Base-by-base conservation (phyloP, 805 yeast genomes). In the Monosporozyma yasuniensis region DNA sequence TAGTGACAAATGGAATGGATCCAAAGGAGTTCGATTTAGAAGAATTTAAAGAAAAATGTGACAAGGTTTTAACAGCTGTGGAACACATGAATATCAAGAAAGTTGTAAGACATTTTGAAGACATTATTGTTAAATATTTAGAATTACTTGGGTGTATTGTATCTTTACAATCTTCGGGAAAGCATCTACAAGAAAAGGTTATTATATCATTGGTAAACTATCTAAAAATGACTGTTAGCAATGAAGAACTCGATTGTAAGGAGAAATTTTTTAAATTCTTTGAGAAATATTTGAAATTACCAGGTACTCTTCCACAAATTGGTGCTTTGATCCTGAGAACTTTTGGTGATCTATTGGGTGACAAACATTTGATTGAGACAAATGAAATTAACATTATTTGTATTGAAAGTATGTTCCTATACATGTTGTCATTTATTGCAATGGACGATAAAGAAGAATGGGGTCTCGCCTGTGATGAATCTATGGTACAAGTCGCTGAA, bases 181-280 rank as follows among this genome's bases (percentile, higher is more conserved):
- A 0, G 49, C 52, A n/a, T 60, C 76, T 42, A 60, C 63, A 47
- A 7, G 50, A 56, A 2, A 62, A 74, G 6, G 60, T 70, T 12
- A 83, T 83, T 62, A 78, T 77, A 54, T 74, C 85, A 2, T 70
- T 80, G 34, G 77, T 83, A 42, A 82, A 80, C 54, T 66, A 81
- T 48, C 63, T 84, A 32, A 87, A 83, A 63, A 72, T 79, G 46
- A 73, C 82, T 16, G 69, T 83, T 56, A 87, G 84, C 41, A 14
- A 32, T 22, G 12, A 39, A 2, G 76, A 83, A 59, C 81, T 81
- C 58, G 83, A 80, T 54, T 79, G 80, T 63, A 70, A 77, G 41
- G 76, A 77, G 53, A 59, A 82, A 57, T 73, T 83, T 56, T 79
- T 80, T 47, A 69, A 72, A 11, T 80, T 79, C 55, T 62, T 76